Evolutionary conservation across 257 asterid genomes (phyloP), one percentile per base, ranked within the genome.

Genomic region (Ballota nigra): DNA sequence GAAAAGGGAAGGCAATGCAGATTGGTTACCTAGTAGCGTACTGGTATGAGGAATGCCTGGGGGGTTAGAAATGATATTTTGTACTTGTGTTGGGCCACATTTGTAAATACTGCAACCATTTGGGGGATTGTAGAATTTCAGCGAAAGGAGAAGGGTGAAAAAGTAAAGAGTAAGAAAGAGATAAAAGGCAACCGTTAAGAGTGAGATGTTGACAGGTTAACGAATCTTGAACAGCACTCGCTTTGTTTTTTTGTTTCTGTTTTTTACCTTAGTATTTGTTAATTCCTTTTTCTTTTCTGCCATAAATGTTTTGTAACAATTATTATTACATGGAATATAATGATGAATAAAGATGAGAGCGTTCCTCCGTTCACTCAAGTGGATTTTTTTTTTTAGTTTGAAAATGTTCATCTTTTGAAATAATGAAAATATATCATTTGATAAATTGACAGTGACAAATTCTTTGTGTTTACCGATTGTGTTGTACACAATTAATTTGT

Each of bases 1-100:
- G 38, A 78, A 78, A 61, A 81, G 80, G 51, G 66, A 4, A 11
- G 81, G 82, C 36, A 57, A 68, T 8, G 90, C 77, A 20, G 88
- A 91, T 24, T 81, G 90, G 85, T 79, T 94, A 77, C 98, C 98
- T 8, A 76, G 85, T 47, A 88, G 84, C 78, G 81, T 94, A 63
- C 55, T 83, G 69, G 89, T 91, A 40, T 83, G 68, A 76, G 63
- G 8, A 10, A 20, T 1, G 12, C 34, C 6, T 41, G 13, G n/a
- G 2, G 59, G 81, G 68, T 8, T 33, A 55, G 20, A 68, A 28
- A 24, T 49, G 26, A 31, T n/a, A n/a, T n/a, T n/a, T n/a, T n/a
- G n/a, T n/a, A n/a, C n/a, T n/a, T n/a, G 53, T 78, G 47, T 65
- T 72, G 86, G 86, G 74, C 74, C 76, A 55, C 13, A 26, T 65